Evolutionary conservation across 169 alveolate species (phyloP), one percentile per base, ranked within the genome.

Genomic region (Cryptosporidium meleagridis): DNA sequence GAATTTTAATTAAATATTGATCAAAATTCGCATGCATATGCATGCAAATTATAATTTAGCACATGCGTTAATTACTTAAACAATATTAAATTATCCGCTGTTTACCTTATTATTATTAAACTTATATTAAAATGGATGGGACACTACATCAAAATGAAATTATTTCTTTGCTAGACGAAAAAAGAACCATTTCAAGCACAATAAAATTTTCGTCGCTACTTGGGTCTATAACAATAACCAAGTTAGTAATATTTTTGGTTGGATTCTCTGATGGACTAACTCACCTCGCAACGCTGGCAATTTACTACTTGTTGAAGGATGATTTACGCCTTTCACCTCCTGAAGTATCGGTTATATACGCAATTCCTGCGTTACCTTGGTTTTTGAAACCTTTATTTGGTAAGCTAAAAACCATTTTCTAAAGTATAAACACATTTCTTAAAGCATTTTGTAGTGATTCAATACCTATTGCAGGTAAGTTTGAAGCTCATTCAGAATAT

Each of bases 251-350:
- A 26, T 95, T 95, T 85, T 87, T 95, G 70, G 95, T 95, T 58
- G 97, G 97, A 10, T 95, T 96, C 85, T 95, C 98, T 14, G 98
- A 96, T 87, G 98, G 98, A 31, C 91, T 96, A 18, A 94, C 96
- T 31, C 97, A 95, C 67, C 92, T 96, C 23, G 97, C 98, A 41
- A 92, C 96, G 1, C 75, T 96, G 33, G 97, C 98, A 2, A 92
- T 96, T 35, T 95, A 94, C 75, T 96, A 96, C 86, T 70, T 96
- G 85, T 94, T 95, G 53, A 96, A 96, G 91, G 98, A 95, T 39
- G 95, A 95, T 69, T 94, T 95, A 10, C 68, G 23, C 91, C 84
- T 45, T 85, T 85, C 93, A 31, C 84, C 94, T 12, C 75, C 92
- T 62, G 93, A 93, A 70, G 95, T 94, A 10, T 95, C 97, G 3